A percentile compares a stretch with the other conserved stretches of the same genome.
Evolutionary conservation across 2,329 filamentous ascomycete species (phyloP).

Genomic region (Zasmidium citrigriseum): DNA sequence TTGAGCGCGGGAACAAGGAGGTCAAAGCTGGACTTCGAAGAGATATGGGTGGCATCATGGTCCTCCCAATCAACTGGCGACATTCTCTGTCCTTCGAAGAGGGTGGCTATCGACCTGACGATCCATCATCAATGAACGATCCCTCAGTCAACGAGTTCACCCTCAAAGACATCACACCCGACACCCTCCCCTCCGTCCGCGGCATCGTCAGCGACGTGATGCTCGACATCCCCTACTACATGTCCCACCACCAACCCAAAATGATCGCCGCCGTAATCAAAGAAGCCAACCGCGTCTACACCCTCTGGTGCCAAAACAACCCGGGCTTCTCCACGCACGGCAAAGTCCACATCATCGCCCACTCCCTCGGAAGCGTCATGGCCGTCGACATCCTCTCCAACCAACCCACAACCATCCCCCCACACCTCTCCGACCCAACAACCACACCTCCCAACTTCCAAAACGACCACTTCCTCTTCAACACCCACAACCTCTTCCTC

Average conservation of each 20-base stretch:
- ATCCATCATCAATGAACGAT: constrained; percentile 44
- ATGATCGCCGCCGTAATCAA: constrained; percentile 88
- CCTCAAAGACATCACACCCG: constrained; percentile 87
- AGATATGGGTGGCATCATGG: constrained; percentile 87
- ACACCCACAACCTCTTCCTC: constrained; percentile 86
- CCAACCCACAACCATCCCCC: constrained; percentile 73
- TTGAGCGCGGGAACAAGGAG: constrained; percentile 72
- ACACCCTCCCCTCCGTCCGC: constrained; percentile 84
- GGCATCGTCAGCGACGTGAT: constrained; percentile 96
- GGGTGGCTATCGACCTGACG: constrained; percentile 56
- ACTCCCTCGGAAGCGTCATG: constrained; percentile 94
- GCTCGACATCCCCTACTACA: constrained; percentile 97
- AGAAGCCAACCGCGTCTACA: constrained; percentile 94
- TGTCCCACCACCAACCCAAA: constrained; percentile 92
- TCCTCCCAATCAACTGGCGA: constrained; percentile 92
- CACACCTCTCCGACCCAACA: constrained; percentile 36
- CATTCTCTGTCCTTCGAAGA: constrained; percentile 86
- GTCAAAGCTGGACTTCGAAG: constrained; percentile 76
- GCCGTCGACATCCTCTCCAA: constrained; percentile 85
- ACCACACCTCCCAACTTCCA: constrained; percentile 23
- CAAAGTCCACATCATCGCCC: constrained; percentile 86
- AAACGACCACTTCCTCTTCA: constrained; percentile 75
- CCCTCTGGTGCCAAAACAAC: constrained; percentile 92
- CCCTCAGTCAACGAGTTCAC: constrained; percentile 59
- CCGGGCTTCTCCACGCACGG: constrained; percentile 76